Percentiles rank a stretch among this genome's conserved stretches.
Evolutionary conservation across 2,329 filamentous ascomycete genomes (phyloP).

Genomic region (Aureobasidium mangrovei): DNA sequence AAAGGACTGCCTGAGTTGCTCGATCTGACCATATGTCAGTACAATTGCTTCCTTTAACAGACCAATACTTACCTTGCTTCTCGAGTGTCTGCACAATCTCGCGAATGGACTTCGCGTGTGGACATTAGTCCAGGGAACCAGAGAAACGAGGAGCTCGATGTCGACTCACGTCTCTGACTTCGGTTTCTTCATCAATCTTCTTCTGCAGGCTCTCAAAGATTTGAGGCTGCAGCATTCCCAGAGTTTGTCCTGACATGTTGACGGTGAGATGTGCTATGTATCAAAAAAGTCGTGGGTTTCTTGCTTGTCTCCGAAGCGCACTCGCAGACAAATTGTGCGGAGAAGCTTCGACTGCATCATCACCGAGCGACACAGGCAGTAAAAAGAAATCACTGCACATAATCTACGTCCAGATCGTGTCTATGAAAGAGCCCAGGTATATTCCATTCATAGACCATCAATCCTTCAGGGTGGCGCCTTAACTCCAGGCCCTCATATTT

Average conservation of each 20-base stretch:
- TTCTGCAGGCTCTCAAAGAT: conserved; percentile 83
- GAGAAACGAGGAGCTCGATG: conserved; percentile 19
- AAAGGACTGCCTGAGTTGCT: conserved; percentile 72
- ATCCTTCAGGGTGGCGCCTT: too few species aligned
- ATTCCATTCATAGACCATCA: too few species aligned
- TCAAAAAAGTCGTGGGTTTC: background rate
- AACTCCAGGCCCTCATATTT: too few species aligned
- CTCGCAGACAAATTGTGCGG: conserved; percentile 3
- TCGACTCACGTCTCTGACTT: conserved; percentile 59
- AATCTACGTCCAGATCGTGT: background rate
- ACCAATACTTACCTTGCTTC: conserved; percentile 51
- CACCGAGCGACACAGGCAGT: background rate
- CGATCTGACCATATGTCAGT: conserved; percentile 43
- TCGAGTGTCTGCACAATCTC: conserved; percentile 76
- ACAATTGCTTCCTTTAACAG: background rate
- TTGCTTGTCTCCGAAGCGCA: background rate
- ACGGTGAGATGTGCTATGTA: background rate
- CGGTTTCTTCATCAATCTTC: conserved; percentile 80
- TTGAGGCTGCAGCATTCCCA: conserved; percentile 60
- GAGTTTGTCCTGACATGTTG: conserved; percentile 3
- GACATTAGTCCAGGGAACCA: conserved; percentile 16
- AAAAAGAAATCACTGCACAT: background rate
- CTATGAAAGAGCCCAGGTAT: too few species aligned
- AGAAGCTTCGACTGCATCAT: conserved; percentile 14
- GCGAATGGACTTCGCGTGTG: conserved; percentile 52